Base-by-base conservation (phyloP, 1,284 basidiomycete genomes). In the Cryptococcus sp. region DNA sequence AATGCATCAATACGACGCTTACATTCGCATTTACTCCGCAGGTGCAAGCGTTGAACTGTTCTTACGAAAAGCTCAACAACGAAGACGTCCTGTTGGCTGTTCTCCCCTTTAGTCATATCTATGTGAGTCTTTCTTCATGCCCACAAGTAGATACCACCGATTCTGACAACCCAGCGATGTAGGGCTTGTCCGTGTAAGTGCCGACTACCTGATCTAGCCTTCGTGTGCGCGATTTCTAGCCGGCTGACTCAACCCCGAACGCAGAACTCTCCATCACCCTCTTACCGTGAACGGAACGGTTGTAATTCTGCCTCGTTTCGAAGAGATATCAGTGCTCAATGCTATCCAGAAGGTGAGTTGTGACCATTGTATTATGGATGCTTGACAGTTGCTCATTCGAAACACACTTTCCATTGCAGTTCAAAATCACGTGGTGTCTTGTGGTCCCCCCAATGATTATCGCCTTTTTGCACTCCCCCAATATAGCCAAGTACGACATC, bases 391-490 rank as follows among this genome's bases (percentile, higher is more conserved):
- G 29, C 29, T 34, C 3, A 34, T 5, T 4, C 29, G 29, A 34
- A 7, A 10, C 20, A 20, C 40, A 16, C 10, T 11, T 16, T 52
- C n/a, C 11, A 46, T 82, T 86, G 63, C 81, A 82, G 62, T 89
- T 89, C 78, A 83, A 81, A 52, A 81, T 87, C 52, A 88, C 87
- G 0, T 75, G 79, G 40, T 70, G 82, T 0, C 78, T 91, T 7
- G 81, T 94, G 44, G 93, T 95, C 0, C 93, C 93, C 0, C 93
- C 93, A 0, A 86, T 96, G 47, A 79, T 93, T 5, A 85, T 95
- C 39, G 66, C 67, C 16, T 62, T 80, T 49, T 58, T 76, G 19
- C 62, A 80, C 58, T 77, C 77, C 46, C 74, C 77, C 81, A 85
- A 83, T n/a, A 82, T 89, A 1, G 82, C 85, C 47, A 83, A 88